Conservation (phyloP, 148 eudicot species). For the Cornus suecica region DNA sequence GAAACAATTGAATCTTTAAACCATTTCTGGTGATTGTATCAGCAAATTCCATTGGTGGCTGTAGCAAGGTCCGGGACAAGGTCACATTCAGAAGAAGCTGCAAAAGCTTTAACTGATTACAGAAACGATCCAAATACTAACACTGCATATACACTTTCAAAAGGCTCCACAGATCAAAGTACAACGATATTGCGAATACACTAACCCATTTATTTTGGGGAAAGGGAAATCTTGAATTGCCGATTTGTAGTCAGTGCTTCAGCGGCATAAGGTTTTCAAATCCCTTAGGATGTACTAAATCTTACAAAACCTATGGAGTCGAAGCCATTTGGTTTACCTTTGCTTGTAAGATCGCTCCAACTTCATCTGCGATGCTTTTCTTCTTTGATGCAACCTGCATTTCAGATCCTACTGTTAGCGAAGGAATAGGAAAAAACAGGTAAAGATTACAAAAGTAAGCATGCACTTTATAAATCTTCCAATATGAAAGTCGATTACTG, state of each 20-base stretch:
- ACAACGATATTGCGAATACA: background rate
- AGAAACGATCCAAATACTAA: background rate
- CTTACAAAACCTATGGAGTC: slow-evolving; percentile 26
- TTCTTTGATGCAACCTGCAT: slow-evolving; percentile 80
- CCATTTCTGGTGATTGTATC: no score
- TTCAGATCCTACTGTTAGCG: background rate
- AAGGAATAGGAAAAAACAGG: background rate
- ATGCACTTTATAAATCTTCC: background rate
- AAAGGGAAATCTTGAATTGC: background rate
- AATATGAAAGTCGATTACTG: background rate
- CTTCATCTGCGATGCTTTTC: slow-evolving; percentile 81
- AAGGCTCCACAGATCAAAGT: background rate
- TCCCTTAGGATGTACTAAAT: background rate
- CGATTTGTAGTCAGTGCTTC: background rate
- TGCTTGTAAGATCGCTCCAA: slow-evolving; percentile 69
- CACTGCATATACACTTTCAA: background rate
- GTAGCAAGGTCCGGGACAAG: no score
- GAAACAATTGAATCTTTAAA: no score
- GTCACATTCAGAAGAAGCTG: background rate
- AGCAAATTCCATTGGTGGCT: no score
- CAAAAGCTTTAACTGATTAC: no score
- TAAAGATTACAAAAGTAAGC: background rate
- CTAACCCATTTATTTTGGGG: background rate
- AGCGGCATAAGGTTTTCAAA: background rate
- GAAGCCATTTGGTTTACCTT: slow-evolving; percentile 73